Evolutionary conservation across 2,329 filamentous ascomycete species (phyloP), one percentile per base, ranked within the genome.

Genomic region (Talaromyces atroroseus): DNA sequence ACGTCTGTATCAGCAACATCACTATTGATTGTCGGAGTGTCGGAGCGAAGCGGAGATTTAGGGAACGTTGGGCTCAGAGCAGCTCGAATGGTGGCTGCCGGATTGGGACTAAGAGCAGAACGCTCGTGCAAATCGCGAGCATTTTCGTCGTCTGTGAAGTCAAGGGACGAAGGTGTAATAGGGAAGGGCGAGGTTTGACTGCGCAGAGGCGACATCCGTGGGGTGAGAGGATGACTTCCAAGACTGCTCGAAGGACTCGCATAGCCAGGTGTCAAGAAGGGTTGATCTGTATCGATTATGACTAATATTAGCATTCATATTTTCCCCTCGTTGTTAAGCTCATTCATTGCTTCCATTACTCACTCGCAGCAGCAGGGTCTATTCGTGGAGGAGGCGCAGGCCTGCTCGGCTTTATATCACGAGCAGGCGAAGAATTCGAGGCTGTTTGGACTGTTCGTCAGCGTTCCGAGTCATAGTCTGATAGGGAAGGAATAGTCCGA

Each of bases 241-340:
- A 80, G 81, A 56, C 79, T 79, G 70, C 84, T 89, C 50, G 81
- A 75, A 50, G 85, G 85, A 11, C 85, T 89, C 56, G 86, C 79
- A 21, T 58, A 47, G 52, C 79, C 81, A 51, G 80, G 77, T 40
- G 75, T 80, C 59, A 76, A 61, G 52, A 73, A 76, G 2, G 73
- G 68, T 44, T 67, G 69, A 62, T 76, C 74, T 76, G 56, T 38
- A 49, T n/a, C 34, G 20, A 36, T 7, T 2, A 18, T 24, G 2
- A 18, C 38, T 50, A 59, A 54, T 24, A 20, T 20, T 24, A 20
- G 18, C n/a, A 44, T 44, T 23, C 40, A 44, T 21, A 2, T 23
- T 3, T 18, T 7, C 18, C 11, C 20, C n/a, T 40, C 36, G 16
- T 18, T 14, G 3, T 18, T 23, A 23, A 18, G 8, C 38, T 42